phyloP scores from a whole-genome alignment of 768 basidiomycete species.

The Crassisporium funariophilum region DNA sequence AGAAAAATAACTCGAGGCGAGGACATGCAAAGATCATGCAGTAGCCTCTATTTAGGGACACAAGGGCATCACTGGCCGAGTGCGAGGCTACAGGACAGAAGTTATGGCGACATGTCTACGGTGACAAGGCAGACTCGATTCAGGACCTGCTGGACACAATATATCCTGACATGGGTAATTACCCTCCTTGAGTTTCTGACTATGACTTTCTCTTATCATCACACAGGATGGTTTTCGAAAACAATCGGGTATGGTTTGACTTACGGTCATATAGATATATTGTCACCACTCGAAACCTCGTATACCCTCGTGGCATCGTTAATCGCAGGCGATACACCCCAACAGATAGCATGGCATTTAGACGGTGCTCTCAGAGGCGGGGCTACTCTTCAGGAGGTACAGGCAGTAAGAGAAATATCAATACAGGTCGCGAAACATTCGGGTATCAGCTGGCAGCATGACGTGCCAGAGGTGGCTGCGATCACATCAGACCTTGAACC shows the following conservation, averaged over 20 bases:
- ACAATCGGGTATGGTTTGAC: slow-evolving; percentile 58
- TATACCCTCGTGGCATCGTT: slow-evolving; percentile 63
- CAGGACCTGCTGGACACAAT: slow-evolving; percentile 48
- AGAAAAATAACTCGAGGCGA: background rate
- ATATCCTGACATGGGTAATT: slow-evolving; percentile 67
- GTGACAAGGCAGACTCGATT: slow-evolving; percentile 52
- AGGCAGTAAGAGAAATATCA: slow-evolving; percentile 56
- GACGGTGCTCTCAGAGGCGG: slow-evolving; percentile 56
- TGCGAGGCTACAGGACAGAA: slow-evolving; percentile 41
- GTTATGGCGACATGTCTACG: slow-evolving; percentile 54
- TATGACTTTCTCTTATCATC: background rate
- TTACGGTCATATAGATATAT: slow-evolving; percentile 50
- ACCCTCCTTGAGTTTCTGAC: background rate
- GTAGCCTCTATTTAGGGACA: no score
- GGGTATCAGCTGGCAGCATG: slow-evolving; percentile 54
- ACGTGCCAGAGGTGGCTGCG: slow-evolving; percentile 48
- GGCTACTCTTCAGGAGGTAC: slow-evolving; percentile 52
- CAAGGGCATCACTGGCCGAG: slow-evolving; percentile 43
- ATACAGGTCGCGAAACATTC: slow-evolving; percentile 49
- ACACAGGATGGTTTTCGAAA: slow-evolving; percentile 57
- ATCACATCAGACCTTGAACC: slow-evolving; percentile 4
- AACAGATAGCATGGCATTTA: slow-evolving; percentile 69
- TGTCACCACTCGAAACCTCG: slow-evolving; percentile 57
- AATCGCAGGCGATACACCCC: slow-evolving; percentile 62
- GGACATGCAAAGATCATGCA: background rate